Percentiles rank a stretch among this genome's conserved stretches.
Evolutionary conservation across 75 land plant species (phyloP).

Genomic region (Selaginella tamariscina): DNA sequence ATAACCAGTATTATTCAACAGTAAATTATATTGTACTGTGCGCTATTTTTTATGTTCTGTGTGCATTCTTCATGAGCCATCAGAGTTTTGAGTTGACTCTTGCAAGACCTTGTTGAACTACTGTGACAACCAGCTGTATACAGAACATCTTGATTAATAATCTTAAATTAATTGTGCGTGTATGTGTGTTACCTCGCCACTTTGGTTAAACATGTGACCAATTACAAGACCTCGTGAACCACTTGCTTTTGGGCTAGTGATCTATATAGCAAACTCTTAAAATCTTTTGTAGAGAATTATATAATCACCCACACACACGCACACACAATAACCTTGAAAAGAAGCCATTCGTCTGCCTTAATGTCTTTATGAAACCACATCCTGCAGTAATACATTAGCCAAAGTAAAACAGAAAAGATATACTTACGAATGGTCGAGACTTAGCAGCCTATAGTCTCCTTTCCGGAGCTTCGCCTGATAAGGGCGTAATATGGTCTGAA

Average conservation of each 20-base stretch:
- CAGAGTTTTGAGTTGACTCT: too few relatives aligned
- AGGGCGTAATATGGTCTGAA: constrained; percentile 50
- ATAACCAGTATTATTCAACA: too few relatives aligned
- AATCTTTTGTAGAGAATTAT: neutral
- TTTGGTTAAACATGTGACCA: constrained; percentile 59
- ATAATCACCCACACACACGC: neutral
- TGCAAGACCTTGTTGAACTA: constrained; percentile 65
- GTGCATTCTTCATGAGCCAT: too few relatives aligned
- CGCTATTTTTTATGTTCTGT: too few relatives aligned
- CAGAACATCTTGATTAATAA: neutral
- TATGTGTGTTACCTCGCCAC: constrained; percentile 55
- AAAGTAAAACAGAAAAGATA: neutral
- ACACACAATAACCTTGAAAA: constrained; percentile 49
- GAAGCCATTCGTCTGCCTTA: constrained; percentile 92
- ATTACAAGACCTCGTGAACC: constrained; percentile 55
- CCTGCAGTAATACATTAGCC: constrained; percentile 28
- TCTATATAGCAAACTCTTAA: neutral
- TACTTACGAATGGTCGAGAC: constrained; percentile 94
- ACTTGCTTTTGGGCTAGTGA: constrained; percentile 46
- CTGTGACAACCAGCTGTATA: constrained; percentile 60
- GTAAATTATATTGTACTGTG: too few relatives aligned
- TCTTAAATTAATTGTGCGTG: neutral
- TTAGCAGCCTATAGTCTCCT: constrained; percentile 44
- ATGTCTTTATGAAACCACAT: constrained; percentile 95
- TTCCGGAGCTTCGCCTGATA: constrained; percentile 29